Percentiles rank a stretch among this genome's conserved stretches.
phyloP scores from a whole-genome alignment of 371 early-diverging fungal genomes.

The Haplosporangium sp. region DNA sequence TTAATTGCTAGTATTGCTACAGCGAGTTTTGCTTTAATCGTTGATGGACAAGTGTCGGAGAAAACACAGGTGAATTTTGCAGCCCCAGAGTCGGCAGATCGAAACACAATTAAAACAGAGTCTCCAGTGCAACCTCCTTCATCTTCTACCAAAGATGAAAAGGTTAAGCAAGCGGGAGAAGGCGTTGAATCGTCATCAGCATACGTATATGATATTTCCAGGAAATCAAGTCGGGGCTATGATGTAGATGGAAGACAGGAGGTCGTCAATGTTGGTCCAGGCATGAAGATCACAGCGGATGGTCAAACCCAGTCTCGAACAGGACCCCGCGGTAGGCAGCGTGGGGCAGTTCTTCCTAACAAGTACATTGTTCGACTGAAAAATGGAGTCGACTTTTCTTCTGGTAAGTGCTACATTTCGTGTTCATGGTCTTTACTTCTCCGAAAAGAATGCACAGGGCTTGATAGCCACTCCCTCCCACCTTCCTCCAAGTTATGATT shows the following conservation, averaged over 20 bases:
- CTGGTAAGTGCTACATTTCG: constrained; percentile 21
- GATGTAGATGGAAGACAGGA: constrained; percentile 45
- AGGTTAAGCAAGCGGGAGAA: not conserved
- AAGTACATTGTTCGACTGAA: constrained; percentile 51
- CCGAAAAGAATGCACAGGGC: not conserved
- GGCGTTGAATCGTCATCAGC: not conserved
- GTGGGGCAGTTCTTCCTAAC: constrained; percentile 46
- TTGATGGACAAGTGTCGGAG: not conserved
- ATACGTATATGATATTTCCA: constrained; percentile 32
- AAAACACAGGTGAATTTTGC: constrained; percentile 2
- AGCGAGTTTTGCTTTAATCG: constrained; percentile 17
- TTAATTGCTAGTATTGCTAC: constrained; percentile 39
- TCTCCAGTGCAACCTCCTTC: not conserved
- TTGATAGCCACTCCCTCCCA: not conserved
- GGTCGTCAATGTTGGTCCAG: constrained; percentile 43
- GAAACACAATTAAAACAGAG: not conserved
- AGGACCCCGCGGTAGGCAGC: constrained; percentile 47
- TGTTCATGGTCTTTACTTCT: not conserved
- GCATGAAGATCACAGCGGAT: constrained; percentile 32
- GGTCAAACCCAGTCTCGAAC: constrained; percentile 28
- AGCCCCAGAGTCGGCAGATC: constrained; percentile 1
- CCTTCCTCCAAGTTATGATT: not conserved
- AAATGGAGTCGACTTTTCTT: constrained; percentile 28
- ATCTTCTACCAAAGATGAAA: not conserved
- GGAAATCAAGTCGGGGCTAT: constrained; percentile 39